A percentile compares a stretch with the other conserved stretches of the same genome.
These are phyloP conservation scores for Fusarium proliferatum DNA, from an alignment of 2,329 filamentous ascomycete species.

Conservation along the genomic window DNA sequence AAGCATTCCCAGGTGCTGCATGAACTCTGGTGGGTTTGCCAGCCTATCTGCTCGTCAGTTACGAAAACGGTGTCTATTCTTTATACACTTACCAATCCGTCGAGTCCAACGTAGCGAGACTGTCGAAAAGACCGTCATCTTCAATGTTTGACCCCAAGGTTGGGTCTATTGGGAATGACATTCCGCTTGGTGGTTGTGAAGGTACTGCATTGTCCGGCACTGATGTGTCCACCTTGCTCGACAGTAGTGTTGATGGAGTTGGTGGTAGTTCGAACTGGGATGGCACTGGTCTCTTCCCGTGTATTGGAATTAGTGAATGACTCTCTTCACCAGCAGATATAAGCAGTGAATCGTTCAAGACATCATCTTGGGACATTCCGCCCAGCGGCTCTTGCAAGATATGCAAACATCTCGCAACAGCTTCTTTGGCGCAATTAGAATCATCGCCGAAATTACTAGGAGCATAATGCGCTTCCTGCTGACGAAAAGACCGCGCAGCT, in stretches of 20 bases:
- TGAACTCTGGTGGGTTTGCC: conserved; percentile 15
- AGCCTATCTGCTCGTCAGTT: background rate
- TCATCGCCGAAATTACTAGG: background rate
- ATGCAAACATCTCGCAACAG: background rate
- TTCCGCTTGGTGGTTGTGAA: background rate
- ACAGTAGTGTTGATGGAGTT: background rate
- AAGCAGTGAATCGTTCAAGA: fast-evolving
- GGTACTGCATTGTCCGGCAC: background rate
- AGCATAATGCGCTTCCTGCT: background rate
- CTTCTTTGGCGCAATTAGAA: fast-evolving
- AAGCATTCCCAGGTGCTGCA: conserved; percentile 17
- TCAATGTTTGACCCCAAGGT: background rate
- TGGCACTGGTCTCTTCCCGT: background rate
- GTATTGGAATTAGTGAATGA: fast-evolving
- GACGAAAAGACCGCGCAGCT: fast-evolving
- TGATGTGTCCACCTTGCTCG: background rate
- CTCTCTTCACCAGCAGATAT: fast-evolving
- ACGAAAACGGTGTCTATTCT: fast-evolving
- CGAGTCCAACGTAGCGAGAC: conserved; percentile 4
- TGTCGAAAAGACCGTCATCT: conserved; percentile 12
- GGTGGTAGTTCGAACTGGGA: background rate
- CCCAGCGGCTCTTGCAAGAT: background rate
- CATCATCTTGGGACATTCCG: fast-evolving
- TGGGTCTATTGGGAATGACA: background rate
- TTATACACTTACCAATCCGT: background rate